These are phyloP conservation scores for Breynia disticha DNA, from an alignment of 441 rosid genomes.

Conservation along the genomic window DNA sequence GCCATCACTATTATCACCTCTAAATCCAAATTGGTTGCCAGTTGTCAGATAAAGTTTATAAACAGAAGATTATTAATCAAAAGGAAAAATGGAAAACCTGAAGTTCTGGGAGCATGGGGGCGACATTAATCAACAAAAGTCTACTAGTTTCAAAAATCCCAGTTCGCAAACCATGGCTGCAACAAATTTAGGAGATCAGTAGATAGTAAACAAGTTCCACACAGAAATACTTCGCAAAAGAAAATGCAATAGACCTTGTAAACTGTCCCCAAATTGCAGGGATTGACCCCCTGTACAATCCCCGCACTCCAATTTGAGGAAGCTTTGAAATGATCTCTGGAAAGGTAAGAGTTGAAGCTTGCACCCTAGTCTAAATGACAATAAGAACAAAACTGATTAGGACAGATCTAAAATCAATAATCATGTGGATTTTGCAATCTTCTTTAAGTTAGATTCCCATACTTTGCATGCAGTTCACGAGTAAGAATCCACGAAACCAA, in stretches of 20 bases:
- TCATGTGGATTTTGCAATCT: too few species aligned
- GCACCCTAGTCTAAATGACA: conserved; percentile 71
- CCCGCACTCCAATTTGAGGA: conserved; percentile 86
- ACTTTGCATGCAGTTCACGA: too few species aligned
- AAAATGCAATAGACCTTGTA: conserved; percentile 49
- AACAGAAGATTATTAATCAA: background rate
- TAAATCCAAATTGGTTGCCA: too few species aligned
- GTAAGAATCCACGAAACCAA: too few species aligned
- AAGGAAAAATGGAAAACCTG: conserved; percentile 40
- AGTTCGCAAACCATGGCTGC: conserved; percentile 93
- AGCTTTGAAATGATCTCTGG: conserved; percentile 79
- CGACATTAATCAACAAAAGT: conserved; percentile 71
- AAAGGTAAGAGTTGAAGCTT: conserved; percentile 78
- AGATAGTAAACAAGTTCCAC: conserved; percentile 9
- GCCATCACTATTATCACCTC: too few species aligned
- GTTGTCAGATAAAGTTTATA: background rate
- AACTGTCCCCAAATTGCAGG: conserved; percentile 96
- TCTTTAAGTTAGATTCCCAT: too few species aligned
- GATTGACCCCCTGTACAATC: conserved; percentile 81
- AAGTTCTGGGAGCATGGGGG: conserved; percentile 79
- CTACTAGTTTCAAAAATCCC: conserved; percentile 91
- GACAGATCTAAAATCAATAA: too few species aligned
- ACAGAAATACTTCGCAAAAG: conserved; percentile 7
- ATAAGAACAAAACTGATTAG: conserved; percentile 5
- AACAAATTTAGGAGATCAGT: conserved; percentile 15